Percentiles rank a stretch among this genome's conserved stretches.
phyloP scores from a whole-genome alignment of 805 yeast genomes.

The Candida hispaniensis region DNA sequence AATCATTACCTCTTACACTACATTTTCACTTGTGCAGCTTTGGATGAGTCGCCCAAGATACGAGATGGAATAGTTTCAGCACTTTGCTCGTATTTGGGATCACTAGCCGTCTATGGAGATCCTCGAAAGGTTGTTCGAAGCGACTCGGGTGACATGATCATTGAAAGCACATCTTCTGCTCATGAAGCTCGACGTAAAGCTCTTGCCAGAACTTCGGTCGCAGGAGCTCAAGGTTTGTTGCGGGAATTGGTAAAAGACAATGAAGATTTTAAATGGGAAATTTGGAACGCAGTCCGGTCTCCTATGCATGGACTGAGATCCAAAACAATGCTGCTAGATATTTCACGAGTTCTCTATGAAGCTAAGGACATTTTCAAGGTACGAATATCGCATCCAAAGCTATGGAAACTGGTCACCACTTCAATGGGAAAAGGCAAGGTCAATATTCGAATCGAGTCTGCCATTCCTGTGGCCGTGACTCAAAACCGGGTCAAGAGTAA shows the following conservation, averaged over 20 bases:
- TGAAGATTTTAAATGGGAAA: slow-evolving; percentile 42
- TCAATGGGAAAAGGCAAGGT: slow-evolving; percentile 41
- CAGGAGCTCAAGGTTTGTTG: slow-evolving; percentile 55
- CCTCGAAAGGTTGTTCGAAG: slow-evolving; percentile 20
- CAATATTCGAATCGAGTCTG: not conserved
- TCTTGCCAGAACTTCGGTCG: slow-evolving; percentile 50
- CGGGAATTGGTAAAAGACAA: slow-evolving; percentile 46
- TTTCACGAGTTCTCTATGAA: slow-evolving; percentile 54
- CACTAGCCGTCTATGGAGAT: slow-evolving; percentile 54
- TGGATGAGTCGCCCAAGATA: slow-evolving; percentile 46
- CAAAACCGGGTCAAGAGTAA: slow-evolving; percentile 12
- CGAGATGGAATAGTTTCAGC: slow-evolving; percentile 39
- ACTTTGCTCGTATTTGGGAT: slow-evolving; percentile 46
- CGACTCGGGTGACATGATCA: slow-evolving; percentile 37
- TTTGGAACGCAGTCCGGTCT: slow-evolving; percentile 60
- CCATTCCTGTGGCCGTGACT: slow-evolving; percentile 1
- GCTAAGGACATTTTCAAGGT: slow-evolving; percentile 54
- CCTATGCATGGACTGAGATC: slow-evolving; percentile 48
- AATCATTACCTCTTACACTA: slow-evolving; percentile 51
- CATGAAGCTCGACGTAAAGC: slow-evolving; percentile 49
- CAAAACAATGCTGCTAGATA: slow-evolving; percentile 50
- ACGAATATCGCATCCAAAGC: slow-evolving; percentile 53
- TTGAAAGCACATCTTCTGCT: slow-evolving; percentile 35
- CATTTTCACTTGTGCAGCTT: slow-evolving; percentile 44
- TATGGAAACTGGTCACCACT: slow-evolving; percentile 53